These are phyloP conservation scores for Beauveria australis DNA, from an alignment of 2,329 filamentous ascomycete species.

Conservation along the genomic window DNA sequence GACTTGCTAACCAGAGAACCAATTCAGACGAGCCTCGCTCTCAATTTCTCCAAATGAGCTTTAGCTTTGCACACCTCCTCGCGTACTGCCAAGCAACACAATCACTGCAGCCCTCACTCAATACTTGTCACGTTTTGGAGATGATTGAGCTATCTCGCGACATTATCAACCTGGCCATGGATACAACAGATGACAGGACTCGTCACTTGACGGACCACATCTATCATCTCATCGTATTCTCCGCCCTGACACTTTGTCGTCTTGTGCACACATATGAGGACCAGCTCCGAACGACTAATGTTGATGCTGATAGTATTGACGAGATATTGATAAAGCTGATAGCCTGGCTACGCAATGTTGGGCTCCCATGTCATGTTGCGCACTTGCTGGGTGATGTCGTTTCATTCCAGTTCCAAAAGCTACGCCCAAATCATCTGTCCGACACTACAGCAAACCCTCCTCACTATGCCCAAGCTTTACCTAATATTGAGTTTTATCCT, in stretches of 20 bases:
- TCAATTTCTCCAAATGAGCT: conserved; percentile 23
- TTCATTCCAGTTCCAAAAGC: conserved; percentile 16
- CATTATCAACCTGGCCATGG: conserved; percentile 22
- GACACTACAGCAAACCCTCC: not conserved
- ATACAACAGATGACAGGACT: conserved; percentile 21
- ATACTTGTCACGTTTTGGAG: conserved; percentile 13
- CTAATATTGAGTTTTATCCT: too few relatives aligned
- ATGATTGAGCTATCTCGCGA: conserved; percentile 17
- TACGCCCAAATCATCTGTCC: conserved; percentile 5
- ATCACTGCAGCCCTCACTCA: conserved; percentile 12
- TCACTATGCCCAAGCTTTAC: too few relatives aligned
- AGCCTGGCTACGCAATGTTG: conserved; percentile 19
- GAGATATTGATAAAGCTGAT: conserved; percentile 14
- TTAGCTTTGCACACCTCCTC: conserved; percentile 21
- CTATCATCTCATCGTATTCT: conserved; percentile 22
- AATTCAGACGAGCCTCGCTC: conserved; percentile 18
- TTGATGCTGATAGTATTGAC: conserved; percentile 13
- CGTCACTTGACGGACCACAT: conserved; percentile 23
- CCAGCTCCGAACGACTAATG: conserved; percentile 11
- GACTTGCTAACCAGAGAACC: too few relatives aligned
- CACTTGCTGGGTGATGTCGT: conserved; percentile 20
- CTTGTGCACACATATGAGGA: conserved; percentile 18
- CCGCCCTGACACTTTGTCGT: conserved; percentile 18
- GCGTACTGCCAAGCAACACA: conserved; percentile 18
- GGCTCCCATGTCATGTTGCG: conserved; percentile 18